Base-by-base conservation (phyloP, 176 grass and related monocot species). In the Oropetium thomaeum region DNA sequence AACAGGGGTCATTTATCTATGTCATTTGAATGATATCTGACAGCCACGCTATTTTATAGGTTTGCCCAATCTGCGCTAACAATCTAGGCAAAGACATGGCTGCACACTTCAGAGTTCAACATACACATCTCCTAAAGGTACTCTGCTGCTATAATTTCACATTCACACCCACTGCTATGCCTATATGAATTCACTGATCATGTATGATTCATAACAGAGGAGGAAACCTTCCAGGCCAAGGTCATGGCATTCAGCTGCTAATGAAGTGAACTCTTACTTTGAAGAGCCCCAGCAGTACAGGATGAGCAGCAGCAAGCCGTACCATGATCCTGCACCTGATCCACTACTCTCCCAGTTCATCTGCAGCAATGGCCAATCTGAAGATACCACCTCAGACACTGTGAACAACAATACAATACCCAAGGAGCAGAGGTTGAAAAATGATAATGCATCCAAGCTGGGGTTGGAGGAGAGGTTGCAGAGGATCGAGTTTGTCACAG, bases 31-130 rank as follows among this genome's bases (percentile, higher is more conserved):
- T 43, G 10, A 81, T 45, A 47, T 34, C 39, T 69, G 60, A 64
- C 9, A 17, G 43, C 22, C 2, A 48, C 44, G 7, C 28, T 57
- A 47, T 89, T 38, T 38, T 4, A 7, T 65, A 96, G 92, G 92
- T 96, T 27, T 96, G 92, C 42, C 92, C 92, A 0, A 76, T 92
- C 58, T 96, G 92, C 25, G 92, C 92, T 9, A 82, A 82, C 73
- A 96, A 87, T 77, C 52, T 83, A 0, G 92, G 84, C n/a, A 96
- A 70, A 57, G 89, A 96, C 85, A 92, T 89, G 86, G 78, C 82
- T 34, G 79, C 74, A 54, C 92, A 96, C 66, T 87, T 96, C 52
- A 87, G 74, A 77, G 25, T 85, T 26, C 89, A 89, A 9, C 92
- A 96, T 52, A 81, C 89, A 9, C 84, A 87, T 65, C 83, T 82